A percentile compares a stretch with the other conserved stretches of the same genome.
Evolutionary conservation across 2,329 filamentous ascomycete species (phyloP).

Genomic region (Alternaria brassicae): DNA sequence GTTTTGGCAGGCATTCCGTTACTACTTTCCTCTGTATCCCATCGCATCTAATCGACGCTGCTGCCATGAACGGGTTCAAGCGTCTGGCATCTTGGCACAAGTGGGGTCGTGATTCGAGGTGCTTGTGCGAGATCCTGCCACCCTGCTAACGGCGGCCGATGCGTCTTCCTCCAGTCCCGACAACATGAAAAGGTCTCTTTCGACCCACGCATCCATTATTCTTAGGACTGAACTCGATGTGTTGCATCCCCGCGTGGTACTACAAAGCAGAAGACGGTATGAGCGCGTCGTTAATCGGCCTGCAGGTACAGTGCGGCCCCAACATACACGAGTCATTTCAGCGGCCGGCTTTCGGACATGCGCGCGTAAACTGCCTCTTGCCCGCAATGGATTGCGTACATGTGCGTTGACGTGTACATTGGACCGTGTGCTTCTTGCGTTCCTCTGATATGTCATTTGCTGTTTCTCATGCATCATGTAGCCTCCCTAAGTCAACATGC

Average conservation of each 20-base stretch:
- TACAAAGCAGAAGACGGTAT: not conserved
- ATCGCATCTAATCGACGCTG: not conserved
- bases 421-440: not conserved
- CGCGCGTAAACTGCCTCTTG: not conserved
- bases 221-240: not conserved
- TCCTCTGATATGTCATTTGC: not conserved
- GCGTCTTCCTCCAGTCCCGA: constrained; percentile 2
- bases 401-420: not conserved
- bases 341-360: not conserved
- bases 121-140: not conserved
- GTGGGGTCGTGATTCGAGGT: not conserved
- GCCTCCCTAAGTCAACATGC: not conserved
- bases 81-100: not conserved
- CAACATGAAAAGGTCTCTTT: not conserved
- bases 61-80: not conserved
- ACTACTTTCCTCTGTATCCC: not conserved
- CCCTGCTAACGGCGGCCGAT: constrained; percentile 1
- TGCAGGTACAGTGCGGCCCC: not conserved
- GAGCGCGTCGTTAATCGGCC: not conserved
- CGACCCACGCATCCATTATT: not conserved
- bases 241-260: not conserved
- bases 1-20: not conserved
- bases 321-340: not conserved
- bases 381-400: not conserved
- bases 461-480: not conserved